A percentile compares a stretch with the other conserved stretches of the same genome.
Conservation (phyloP, 441 rosid species). For the Flueggea neowawraea region DNA sequence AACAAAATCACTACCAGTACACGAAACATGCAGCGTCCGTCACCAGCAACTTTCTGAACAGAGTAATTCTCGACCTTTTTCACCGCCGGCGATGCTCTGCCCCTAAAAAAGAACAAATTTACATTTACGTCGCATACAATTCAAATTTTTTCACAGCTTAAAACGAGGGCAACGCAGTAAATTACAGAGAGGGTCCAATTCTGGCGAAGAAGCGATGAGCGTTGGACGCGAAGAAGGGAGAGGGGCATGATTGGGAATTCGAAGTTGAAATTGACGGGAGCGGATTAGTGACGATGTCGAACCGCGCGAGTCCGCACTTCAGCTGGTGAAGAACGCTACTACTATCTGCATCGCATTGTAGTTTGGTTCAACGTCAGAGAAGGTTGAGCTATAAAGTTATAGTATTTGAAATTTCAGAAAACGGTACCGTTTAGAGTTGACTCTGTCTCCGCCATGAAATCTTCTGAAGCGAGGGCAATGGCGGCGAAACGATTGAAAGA, state of each 20-base stretch:
- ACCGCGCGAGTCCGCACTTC: conserved; percentile 53
- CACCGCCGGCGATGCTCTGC: conserved; percentile 42
- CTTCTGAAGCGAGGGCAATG: too few relatives aligned
- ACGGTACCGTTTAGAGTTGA: too few relatives aligned
- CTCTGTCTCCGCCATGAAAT: too few relatives aligned
- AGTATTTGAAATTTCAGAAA: too few relatives aligned
- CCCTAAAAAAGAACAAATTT: conserved; percentile 11
- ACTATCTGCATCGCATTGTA: too few relatives aligned
- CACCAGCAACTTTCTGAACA: conserved; percentile 76
- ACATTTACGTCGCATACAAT: not conserved
- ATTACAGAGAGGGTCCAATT: conserved; percentile 59
- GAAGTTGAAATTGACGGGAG: conserved; percentile 43
- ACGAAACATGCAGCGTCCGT: conserved; percentile 89
- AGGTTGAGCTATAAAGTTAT: not conserved
- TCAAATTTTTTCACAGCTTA: not conserved
- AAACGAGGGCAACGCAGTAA: not conserved
- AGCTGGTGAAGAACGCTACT: conserved; percentile 25
- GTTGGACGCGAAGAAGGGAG: conserved; percentile 24
- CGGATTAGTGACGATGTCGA: conserved; percentile 67
- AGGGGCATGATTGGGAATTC: not conserved
- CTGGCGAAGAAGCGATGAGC: conserved; percentile 61
- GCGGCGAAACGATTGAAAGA: too few relatives aligned
- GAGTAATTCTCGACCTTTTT: conserved; percentile 67
- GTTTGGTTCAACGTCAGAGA: too few relatives aligned
- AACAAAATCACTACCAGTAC: conserved; percentile 51